Evolutionary conservation across 805 yeast species (phyloP).

Genomic region (Pichia membranifaciens): DNA sequence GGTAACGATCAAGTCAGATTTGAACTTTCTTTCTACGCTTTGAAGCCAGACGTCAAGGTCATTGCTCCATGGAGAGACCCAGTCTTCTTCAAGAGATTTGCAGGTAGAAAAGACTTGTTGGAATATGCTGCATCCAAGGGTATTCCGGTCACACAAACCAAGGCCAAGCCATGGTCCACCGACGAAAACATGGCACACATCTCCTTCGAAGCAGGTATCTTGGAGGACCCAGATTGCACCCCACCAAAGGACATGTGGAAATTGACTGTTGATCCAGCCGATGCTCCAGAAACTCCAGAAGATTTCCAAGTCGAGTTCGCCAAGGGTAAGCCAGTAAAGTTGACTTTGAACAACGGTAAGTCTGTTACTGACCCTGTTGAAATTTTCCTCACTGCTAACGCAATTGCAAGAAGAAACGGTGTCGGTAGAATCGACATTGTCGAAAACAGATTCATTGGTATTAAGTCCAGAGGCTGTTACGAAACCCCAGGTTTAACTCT

Average conservation of each 20-base stretch:
- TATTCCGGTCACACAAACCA: conserved; percentile 95
- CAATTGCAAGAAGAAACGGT: conserved; percentile 97
- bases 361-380: conserved; percentile 83
- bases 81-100: conserved; percentile 86
- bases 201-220: conserved; percentile 98
- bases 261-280: conserved; percentile 89
- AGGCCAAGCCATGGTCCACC: conserved; percentile 99
- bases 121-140: conserved; percentile 89
- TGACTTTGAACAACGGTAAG: conserved; percentile 54
- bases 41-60: conserved; percentile 93
- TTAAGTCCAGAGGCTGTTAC: conserved; percentile 98
- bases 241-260: conserved; percentile 99
- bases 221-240: conserved; percentile 97
- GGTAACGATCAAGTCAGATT: conserved; percentile 99
- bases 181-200: conserved; percentile 99
- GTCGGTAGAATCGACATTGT: conserved; percentile 99
- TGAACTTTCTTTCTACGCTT: conserved; percentile 93
- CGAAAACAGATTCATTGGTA: conserved; percentile 97
- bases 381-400: conserved; percentile 85
- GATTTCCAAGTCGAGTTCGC: conserved; percentile 75
- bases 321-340: conserved; percentile 83
- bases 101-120: conserved; percentile 94
- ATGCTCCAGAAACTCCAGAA: conserved; percentile 94
- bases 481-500: conserved; percentile 98
- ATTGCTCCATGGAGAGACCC: conserved; percentile 99